Conservation (phyloP, 768 basidiomycete species). For the Udeniomyces megalosporus region DNA sequence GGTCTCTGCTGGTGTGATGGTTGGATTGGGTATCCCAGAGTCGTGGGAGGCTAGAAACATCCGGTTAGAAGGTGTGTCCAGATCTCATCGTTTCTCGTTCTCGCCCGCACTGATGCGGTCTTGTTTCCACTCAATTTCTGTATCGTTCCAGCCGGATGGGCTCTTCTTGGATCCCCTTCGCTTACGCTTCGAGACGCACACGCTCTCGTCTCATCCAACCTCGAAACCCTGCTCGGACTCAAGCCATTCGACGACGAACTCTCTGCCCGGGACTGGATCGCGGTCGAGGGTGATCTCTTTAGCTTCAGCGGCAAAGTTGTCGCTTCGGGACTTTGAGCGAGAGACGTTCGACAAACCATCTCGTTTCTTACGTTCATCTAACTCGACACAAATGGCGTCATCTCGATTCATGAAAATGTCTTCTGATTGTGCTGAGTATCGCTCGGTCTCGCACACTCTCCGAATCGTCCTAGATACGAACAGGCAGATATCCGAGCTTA, state of each 20-base stretch:
- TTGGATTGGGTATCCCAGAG: not conserved
- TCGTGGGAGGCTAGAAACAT: conserved; percentile 47
- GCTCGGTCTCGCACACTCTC: too few relatives aligned
- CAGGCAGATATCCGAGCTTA: too few relatives aligned
- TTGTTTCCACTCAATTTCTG: not conserved
- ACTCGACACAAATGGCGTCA: too few relatives aligned
- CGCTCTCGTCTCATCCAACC: conserved; percentile 40
- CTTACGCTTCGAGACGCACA: conserved; percentile 31
- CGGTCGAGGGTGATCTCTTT: conserved; percentile 6
- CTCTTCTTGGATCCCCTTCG: conserved; percentile 28
- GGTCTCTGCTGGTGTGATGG: conserved; percentile 47
- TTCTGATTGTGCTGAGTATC: too few relatives aligned
- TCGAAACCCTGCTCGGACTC: conserved; percentile 41
- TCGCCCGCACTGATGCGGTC: not conserved
- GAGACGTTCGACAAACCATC: too few relatives aligned
- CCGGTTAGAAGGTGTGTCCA: not conserved
- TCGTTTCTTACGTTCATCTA: too few relatives aligned
- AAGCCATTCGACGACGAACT: not conserved
- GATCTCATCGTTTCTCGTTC: not conserved
- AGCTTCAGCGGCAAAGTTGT: conserved; percentile 11
- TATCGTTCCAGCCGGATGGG: conserved; percentile 44
- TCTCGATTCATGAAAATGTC: too few relatives aligned
- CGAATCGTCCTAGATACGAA: too few relatives aligned
- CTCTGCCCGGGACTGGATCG: conserved; percentile 8
- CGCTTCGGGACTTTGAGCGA: not conserved